These are phyloP conservation scores for Lepidium didymum DNA, from an alignment of 345 rosid genomes.

Conservation along the genomic window DNA sequence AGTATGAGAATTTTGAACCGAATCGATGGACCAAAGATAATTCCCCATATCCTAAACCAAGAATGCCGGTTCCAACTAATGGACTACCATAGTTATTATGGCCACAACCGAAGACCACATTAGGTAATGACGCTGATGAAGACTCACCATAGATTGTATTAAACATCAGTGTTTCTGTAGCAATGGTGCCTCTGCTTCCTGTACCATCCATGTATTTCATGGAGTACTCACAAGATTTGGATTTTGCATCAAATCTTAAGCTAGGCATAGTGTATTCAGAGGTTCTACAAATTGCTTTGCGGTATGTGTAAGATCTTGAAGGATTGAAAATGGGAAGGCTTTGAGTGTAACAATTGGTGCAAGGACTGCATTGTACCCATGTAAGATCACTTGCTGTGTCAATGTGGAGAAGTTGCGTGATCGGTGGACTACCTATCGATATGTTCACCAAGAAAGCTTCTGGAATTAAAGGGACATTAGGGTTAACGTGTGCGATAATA, in stretches of 20 bases:
- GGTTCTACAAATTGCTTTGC: neutral
- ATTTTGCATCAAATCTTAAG: neutral
- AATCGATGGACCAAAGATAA: neutral
- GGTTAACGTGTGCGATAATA: neutral
- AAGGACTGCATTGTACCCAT: slow-evolving; percentile 10
- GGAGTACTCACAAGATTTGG: neutral
- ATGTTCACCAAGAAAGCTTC: neutral
- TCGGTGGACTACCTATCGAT: slow-evolving; percentile 17
- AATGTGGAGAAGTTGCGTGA: neutral
- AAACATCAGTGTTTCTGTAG: neutral
- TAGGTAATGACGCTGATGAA: neutral
- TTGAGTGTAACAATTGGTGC: neutral
- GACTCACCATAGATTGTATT: neutral
- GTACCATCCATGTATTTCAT: neutral
- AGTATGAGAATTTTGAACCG: slow-evolving; percentile 1
- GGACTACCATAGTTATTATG: neutral
- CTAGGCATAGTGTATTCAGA: neutral
- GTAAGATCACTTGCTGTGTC: neutral
- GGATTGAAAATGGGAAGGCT: neutral
- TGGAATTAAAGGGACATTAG: neutral
- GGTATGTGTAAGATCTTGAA: neutral
- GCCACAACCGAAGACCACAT: slow-evolving; percentile 7
- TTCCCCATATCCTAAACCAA: neutral
- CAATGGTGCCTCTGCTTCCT: neutral
- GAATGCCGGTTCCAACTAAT: neutral